Conservation (phyloP, 2,329 filamentous ascomycete genomes). For the Septoria linicola region DNA sequence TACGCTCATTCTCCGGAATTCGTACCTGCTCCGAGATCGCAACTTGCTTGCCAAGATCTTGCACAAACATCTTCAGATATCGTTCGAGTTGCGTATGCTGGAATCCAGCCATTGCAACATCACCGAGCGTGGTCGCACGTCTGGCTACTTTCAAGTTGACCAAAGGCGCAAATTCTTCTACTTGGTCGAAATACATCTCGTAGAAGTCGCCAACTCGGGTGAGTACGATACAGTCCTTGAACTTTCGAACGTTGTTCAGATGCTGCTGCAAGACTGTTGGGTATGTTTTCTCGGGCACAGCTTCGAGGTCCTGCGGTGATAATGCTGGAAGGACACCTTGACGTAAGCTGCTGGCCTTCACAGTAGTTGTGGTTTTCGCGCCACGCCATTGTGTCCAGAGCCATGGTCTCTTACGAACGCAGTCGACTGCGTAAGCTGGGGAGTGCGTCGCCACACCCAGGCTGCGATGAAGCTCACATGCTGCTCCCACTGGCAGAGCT, state of each 20-base stretch:
- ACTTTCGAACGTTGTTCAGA: conserved; percentile 83
- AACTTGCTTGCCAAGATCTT: conserved; percentile 86
- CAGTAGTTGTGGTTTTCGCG: conserved; percentile 43
- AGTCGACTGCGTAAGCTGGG: neutral
- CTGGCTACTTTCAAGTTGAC: conserved; percentile 82
- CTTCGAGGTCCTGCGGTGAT: conserved; percentile 46
- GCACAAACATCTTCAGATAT: conserved; percentile 87
- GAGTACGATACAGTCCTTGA: conserved; percentile 84
- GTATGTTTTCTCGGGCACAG: conserved; percentile 56
- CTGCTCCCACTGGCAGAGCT: conserved; percentile 4
- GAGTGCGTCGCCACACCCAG: neutral
- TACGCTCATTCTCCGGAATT: conserved; percentile 53
- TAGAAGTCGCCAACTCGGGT: conserved; percentile 96
- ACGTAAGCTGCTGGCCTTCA: conserved; percentile 50
- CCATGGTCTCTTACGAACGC: conserved; percentile 16
- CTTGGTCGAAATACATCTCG: conserved; percentile 96
- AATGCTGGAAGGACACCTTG: conserved; percentile 55
- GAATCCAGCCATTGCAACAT: conserved; percentile 92
- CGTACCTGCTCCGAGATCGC: conserved; percentile 92
- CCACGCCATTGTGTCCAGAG: conserved; percentile 19
- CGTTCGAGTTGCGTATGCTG: conserved; percentile 90
- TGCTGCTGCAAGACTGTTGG: conserved; percentile 88
- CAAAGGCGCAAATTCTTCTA: conserved; percentile 80
- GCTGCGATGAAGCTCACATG: neutral
- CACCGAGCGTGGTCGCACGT: conserved; percentile 74